Base-by-base conservation (phyloP, 306 rosid genomes). In the Lathyrus oleraceus region DNA sequence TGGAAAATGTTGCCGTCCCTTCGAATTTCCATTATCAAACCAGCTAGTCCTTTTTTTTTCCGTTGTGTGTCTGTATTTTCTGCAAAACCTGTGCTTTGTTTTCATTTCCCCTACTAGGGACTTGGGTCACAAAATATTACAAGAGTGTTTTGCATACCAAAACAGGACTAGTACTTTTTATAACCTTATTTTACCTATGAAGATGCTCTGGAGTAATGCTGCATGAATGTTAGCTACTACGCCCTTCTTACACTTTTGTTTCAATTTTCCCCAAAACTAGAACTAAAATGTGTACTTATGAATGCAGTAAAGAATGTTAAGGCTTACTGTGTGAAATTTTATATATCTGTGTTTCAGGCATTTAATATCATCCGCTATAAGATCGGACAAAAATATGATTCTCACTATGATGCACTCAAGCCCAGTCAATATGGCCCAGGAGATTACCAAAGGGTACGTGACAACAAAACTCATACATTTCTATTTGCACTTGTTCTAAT, bases 351-450 rank as follows among this genome's bases (percentile, higher is more conserved):
- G 84, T 94, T 87, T 83, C 95, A 94, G 99, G 91, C 87, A 71
- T 95, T 89, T 77, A 87, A 87, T 66, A 13, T 95, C 77, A 83
- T 95, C 85, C 91, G 91, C 67, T 89, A 95, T 79, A 81, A 85
- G 81, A 54, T 89, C 12, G 96, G 96, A 57, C 97, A 91, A 84
- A 91, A 21, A 84, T 95, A 95, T 75, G 65, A 65, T 71, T 79
- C 96, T 76, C 99, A 95, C 67, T 87, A 81, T 60, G 96, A 87
- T 17, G 85, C 89, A 11, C 86, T 91, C 86, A 49, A 73, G 74
- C 75, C 86, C 45, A 17, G 80, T 8, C 83, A 81, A 73, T 91
- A 84, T 73, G 96, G 91, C 20, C 92, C 92, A 53, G 92, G 80
- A 75, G 69, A 74, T 79, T 87, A 92, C 81, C 89, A 83, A 78